These are phyloP conservation scores for Candolleomyces aberdarensis DNA, from an alignment of 768 basidiomycete species.

Conservation along the genomic window DNA sequence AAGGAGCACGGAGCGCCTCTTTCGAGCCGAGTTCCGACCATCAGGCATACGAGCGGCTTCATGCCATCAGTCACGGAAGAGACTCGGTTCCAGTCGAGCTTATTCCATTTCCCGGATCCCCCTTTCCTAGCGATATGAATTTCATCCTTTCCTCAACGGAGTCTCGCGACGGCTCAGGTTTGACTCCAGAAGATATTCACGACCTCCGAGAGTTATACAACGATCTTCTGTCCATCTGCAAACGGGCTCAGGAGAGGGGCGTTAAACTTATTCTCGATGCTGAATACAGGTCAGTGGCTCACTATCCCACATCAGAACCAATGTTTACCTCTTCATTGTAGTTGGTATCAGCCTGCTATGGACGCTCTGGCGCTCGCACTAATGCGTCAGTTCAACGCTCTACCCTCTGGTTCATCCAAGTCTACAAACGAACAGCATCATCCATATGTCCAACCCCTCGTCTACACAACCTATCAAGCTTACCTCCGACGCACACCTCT, in stretches of 20 bases:
- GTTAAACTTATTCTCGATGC: conserved; percentile 82
- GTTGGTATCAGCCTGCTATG: conserved; percentile 78
- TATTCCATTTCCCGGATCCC: conserved; percentile 69
- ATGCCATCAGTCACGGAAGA: not conserved
- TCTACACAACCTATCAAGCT: conserved; percentile 88
- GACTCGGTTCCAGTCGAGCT: conserved; percentile 21
- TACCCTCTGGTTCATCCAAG: conserved; percentile 11
- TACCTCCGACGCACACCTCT: conserved; percentile 74
- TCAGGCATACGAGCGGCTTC: conserved; percentile 19
- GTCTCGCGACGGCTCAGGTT: conserved; percentile 13
- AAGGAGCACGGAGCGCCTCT: not conserved
- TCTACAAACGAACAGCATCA: conserved; percentile 1
- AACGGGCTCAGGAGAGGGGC: conserved; percentile 54
- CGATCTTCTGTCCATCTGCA: conserved; percentile 64
- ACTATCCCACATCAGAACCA: not conserved
- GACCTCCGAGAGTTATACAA: conserved; percentile 59
- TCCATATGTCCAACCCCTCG: conserved; percentile 53
- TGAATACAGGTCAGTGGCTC: conserved; percentile 59
- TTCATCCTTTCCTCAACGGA: conserved; percentile 37
- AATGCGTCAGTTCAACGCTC: conserved; percentile 75
- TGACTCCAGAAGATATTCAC: conserved; percentile 55
- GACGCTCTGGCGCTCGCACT: conserved; percentile 76
- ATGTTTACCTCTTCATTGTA: conserved; percentile 16
- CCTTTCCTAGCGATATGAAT: conserved; percentile 55
- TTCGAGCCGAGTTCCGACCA: not conserved